These are phyloP conservation scores for Rhodamnia argentea DNA, from an alignment of 345 rosid species.

Conservation along the genomic window DNA sequence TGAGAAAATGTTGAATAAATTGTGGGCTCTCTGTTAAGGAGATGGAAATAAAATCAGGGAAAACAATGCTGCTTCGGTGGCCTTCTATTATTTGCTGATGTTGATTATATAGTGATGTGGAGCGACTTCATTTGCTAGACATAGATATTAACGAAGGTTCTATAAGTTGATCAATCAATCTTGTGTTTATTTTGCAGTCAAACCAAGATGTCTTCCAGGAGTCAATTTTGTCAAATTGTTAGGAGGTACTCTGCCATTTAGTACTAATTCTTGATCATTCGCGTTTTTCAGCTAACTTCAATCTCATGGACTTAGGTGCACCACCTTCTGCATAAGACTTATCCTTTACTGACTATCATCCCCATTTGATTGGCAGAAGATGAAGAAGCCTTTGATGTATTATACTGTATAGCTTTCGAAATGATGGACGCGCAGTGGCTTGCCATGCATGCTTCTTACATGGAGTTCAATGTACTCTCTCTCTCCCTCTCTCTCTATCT, in stretches of 20 bases:
- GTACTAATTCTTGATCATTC: neutral
- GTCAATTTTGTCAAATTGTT: slow-evolving; percentile 67
- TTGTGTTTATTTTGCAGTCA: slow-evolving; percentile 33
- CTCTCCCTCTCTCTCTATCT: neutral
- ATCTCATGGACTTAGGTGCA: neutral
- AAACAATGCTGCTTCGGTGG: neutral
- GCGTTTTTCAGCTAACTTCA: neutral
- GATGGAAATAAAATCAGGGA: neutral
- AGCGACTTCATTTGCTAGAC: neutral
- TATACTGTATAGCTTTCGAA: slow-evolving; percentile 90
- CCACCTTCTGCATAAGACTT: neutral
- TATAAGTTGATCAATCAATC: neutral
- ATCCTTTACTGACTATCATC: neutral
- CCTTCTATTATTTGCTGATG: neutral
- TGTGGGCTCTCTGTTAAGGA: neutral
- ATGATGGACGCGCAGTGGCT: slow-evolving; percentile 99
- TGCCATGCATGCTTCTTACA: slow-evolving; percentile 96
- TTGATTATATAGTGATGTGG: neutral
- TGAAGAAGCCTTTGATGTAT: slow-evolving; percentile 85
- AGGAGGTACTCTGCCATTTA: slow-evolving; percentile 43
- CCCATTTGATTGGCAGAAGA: slow-evolving; percentile 48
- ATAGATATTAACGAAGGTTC: neutral
- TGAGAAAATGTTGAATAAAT: neutral
- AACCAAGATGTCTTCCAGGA: slow-evolving; percentile 73
- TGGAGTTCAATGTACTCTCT: slow-evolving; percentile 80